Base-by-base conservation (phyloP, 371 early-diverging fungal genomes). In the Actinomortierella wolfii region DNA sequence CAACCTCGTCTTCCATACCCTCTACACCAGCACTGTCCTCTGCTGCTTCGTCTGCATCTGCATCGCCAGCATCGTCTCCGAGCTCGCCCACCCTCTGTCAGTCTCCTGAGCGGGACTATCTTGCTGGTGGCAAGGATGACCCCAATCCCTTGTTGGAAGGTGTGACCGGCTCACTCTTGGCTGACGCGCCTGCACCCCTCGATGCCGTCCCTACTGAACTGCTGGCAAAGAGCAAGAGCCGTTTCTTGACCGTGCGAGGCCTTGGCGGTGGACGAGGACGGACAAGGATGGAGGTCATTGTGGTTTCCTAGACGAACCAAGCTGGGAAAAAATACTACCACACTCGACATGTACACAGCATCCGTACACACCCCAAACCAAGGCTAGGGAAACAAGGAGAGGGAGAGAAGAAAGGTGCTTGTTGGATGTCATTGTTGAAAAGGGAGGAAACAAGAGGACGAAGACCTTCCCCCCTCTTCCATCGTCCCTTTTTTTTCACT, bases 221-320 rank as follows among this genome's bases (percentile, higher is more conserved):
- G 15, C 28, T 23, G 21, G 6, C 23, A 14, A 11, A 39, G 43
- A 29, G 21, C 24, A 52, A 20, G 24, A 64, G 56, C 46, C 61
- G 71, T 43, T 60, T 64, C 58, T 51, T 70, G 34, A 34, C 34
- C 34, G 34, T 34, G 34, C 34, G 34, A 34, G 34, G 34, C 25
- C 44, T 70, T 25, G 71, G 68, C 26, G 68, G 71, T 18, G 65
- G 54, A 13, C 56, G 52, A 26, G 57, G 64, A 28, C 58, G 61
- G 4, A 59, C 64, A 39, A 56, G 71, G 49, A 70, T 70, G 71
- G 65, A 70, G 43, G 71, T 70, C 53, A 64, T 70, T 53, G 49
- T 70, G 34, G 71, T 70, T 40, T 61, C 56, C 29, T n/a, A 51
- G 5, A 8, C 11, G 18, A 11, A 3, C 21, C 9, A 28, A n/a